Evolutionary conservation across 2,329 filamentous ascomycete genomes (phyloP).

Genomic region (Graphiopsis chlorocephala): DNA sequence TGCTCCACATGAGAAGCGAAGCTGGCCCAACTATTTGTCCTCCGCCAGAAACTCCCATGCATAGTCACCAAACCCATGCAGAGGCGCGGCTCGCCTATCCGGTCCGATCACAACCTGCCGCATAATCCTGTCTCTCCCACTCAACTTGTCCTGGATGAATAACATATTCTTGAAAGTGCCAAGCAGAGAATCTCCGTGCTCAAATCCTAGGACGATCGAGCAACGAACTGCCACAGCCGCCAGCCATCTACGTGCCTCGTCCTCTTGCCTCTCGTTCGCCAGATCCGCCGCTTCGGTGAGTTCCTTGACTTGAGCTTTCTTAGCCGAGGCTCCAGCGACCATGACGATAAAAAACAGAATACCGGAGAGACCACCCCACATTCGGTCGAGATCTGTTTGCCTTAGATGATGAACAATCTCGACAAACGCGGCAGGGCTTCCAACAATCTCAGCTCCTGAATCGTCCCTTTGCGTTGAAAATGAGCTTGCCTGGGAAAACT

Average conservation of each 20-base stretch:
- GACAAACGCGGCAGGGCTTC: neutral
- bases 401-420: conserved; percentile 27
- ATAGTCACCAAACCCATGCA: conserved; percentile 3
- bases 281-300: conserved; percentile 12
- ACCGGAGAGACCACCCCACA: conserved; percentile 35
- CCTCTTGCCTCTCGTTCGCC: conserved; percentile 17
- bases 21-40: neutral
- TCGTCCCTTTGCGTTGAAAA: neutral
- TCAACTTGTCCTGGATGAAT: conserved; percentile 27
- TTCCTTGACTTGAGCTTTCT: conserved; percentile 16
- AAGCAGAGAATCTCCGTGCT: conserved; percentile 30
- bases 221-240: conserved; percentile 33
- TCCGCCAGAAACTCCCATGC: conserved; percentile 5
- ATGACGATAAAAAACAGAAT: conserved; percentile 34
- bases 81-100: neutral
- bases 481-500: conserved; percentile 24
- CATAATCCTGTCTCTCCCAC: neutral
- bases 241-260: conserved; percentile 30
- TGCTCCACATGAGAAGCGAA: neutral
- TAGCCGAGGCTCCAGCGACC: conserved; percentile 32
- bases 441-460: neutral
- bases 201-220: conserved; percentile 33
- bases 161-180: conserved; percentile 28
- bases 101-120: neutral
- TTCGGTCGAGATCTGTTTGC: conserved; percentile 29